Evolutionary conservation across 257 asterid species (phyloP), one percentile per base, ranked within the genome.

Genomic region (Solanum ossicruentum): DNA sequence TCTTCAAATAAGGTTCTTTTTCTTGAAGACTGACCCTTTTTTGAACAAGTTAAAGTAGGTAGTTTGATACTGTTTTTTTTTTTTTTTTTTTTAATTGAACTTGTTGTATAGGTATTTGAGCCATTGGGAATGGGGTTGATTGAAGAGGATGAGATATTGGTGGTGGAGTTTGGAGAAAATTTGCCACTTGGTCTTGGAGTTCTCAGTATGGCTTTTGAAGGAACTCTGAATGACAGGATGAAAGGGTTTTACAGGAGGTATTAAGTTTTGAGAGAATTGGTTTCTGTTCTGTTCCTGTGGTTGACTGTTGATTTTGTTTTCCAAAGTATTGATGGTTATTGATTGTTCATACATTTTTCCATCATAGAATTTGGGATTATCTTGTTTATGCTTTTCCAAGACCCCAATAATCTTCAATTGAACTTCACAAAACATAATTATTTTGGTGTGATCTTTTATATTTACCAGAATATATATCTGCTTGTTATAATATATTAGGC

Each of bases 221-320:
- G 99, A 87, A 93, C 92, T 66, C 88, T 95, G 55, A 95, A 94
- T 84, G 99, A 95, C 84, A 92, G 97, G 91, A 95, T 95, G 99
- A 95, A 95, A 89, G 98, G 99, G 56, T 94, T 95, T 87, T 95
- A 95, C 88, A 89, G 98, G 91, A 95, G 99, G 99, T 94, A 85
- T 49, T 65, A 10, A 23, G 20, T 47, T 47, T 75, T 49, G 60
- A 23, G 61, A 49, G 1, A 49, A 8, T 77, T 77, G 10, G 6
- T 77, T 21, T 23, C 4, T 51, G 9, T 23, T 51, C 23, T 49
- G 61, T 51, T 75, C 43, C 23, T 21, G 60, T 49, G 60, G 6
- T 15, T 75, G 21, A 49, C 60, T 77, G 16, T 77, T 75, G 20
- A 75, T 23, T 75, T 26, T 49, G 12, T 49, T 75, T 75, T 75